phyloP scores from a whole-genome alignment of 768 basidiomycete species.

The Lactarius tabidus region DNA sequence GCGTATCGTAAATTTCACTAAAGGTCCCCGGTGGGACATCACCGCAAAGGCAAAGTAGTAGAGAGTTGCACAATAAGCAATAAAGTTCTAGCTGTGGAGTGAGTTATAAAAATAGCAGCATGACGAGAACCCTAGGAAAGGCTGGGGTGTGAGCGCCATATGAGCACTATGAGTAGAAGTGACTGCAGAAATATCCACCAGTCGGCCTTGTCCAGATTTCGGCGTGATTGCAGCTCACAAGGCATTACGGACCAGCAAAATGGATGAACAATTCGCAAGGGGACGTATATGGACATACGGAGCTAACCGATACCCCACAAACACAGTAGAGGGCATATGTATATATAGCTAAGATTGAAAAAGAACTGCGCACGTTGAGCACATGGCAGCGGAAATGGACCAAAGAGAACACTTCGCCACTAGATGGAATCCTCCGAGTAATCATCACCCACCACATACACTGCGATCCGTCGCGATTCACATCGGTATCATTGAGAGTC shows the following conservation, averaged over 20 bases:
- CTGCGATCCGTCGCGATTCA: not conserved
- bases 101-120: no score
- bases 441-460: not conserved
- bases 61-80: no score
- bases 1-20: no score
- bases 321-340: not conserved
- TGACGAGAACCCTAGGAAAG: not conserved
- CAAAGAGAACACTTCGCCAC: not conserved
- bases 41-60: no score
- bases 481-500: slow-evolving; percentile 3
- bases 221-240: not conserved
- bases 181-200: not conserved
- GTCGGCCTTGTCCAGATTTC: not conserved
- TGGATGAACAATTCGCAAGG: not conserved
- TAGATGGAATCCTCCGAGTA: not conserved
- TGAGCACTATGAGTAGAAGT: no score
- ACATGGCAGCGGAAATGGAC: not conserved
- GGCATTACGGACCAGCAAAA: not conserved
- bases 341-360: not conserved
- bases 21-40: no score
- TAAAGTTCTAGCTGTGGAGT: no score
- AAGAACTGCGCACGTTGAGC: not conserved
- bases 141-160: no score
- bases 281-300: not conserved
- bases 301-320: not conserved